phyloP scores from a whole-genome alignment of 305 asterid species.

The Fraxinus albicans region DNA sequence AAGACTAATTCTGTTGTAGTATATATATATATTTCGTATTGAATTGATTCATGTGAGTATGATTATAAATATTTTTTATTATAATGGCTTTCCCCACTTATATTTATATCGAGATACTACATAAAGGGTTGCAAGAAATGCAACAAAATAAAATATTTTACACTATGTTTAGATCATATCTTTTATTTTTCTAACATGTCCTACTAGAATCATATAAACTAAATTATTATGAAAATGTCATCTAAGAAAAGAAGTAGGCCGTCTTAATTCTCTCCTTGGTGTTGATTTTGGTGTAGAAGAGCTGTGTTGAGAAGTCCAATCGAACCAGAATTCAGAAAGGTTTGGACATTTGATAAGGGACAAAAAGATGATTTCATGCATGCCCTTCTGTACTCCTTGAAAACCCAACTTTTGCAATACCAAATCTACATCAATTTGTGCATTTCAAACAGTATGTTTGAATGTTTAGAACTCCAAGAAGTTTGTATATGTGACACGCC shows the following conservation, averaged over 20 bases:
- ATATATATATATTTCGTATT: not conserved
- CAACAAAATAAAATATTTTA: not conserved
- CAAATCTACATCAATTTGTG: conserved; percentile 35
- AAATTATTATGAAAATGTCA: not conserved
- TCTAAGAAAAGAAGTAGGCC: not conserved
- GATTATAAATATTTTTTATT: no score
- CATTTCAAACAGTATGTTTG: conserved; percentile 53
- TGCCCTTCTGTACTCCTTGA: conserved; percentile 39
- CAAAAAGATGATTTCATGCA: conserved; percentile 31
- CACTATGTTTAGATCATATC: not conserved
- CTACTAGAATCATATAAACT: no score
- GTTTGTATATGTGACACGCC: conserved; percentile 40
- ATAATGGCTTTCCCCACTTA: not conserved
- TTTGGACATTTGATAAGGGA: conserved; percentile 28
- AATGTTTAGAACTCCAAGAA: conserved; percentile 44
- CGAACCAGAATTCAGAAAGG: conserved; percentile 18
- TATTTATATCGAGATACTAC: not conserved
- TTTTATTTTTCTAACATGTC: not conserved
- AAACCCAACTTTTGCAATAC: conserved; percentile 3
- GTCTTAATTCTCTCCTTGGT: not conserved
- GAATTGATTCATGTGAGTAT: not conserved
- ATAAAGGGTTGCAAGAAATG: not conserved
- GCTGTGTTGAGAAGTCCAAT: conserved; percentile 13
- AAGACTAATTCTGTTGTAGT: not conserved
- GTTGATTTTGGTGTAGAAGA: conserved; percentile 9